These are phyloP conservation scores for Steccherinum ochraceum DNA, from an alignment of 768 basidiomycete genomes.

Conservation along the genomic window DNA sequence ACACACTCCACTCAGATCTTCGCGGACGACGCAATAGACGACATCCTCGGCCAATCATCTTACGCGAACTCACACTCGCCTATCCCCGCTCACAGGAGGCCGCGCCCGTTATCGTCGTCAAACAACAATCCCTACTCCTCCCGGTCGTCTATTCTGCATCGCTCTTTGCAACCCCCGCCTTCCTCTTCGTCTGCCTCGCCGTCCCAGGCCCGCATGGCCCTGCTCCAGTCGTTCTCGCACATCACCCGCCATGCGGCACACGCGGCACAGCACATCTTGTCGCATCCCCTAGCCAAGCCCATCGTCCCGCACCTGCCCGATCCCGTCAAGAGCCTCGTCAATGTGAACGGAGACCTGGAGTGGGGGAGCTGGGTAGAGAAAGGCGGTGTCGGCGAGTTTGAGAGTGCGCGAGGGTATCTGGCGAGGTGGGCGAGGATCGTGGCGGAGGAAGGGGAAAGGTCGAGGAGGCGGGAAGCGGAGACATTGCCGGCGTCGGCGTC, in stretches of 20 bases:
- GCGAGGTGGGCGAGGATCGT: conserved; percentile 97
- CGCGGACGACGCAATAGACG: conserved; percentile 81
- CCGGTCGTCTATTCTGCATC: conserved; percentile 74
- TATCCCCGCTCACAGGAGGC: conserved; percentile 76
- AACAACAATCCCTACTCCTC: conserved; percentile 50
- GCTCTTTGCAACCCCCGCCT: conserved; percentile 56
- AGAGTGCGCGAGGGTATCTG: conserved; percentile 92
- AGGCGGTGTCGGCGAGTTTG: conserved; percentile 92
- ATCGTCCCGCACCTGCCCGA: conserved; percentile 95
- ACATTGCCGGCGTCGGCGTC: conserved; percentile 48
- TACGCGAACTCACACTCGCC: conserved; percentile 75
- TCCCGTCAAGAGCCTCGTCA: conserved; percentile 85
- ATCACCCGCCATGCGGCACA: conserved; percentile 90
- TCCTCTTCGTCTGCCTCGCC: conserved; percentile 45
- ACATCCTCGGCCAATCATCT: conserved; percentile 76
- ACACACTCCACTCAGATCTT: conserved; percentile 83
- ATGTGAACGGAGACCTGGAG: conserved; percentile 84
- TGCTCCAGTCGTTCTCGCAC: conserved; percentile 91
- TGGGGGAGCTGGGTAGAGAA: conserved; percentile 94
- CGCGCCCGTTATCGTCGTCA: conserved; percentile 50
- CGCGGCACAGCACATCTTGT: conserved; percentile 91
- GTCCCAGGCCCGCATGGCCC: conserved; percentile 70
- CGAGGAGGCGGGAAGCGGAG: conserved; percentile 75
- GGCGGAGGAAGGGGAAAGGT: conserved; percentile 94
- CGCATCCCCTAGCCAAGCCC: conserved; percentile 93